Base-by-base conservation (phyloP, 441 rosid genomes). In the Erysimum pusillum region DNA sequence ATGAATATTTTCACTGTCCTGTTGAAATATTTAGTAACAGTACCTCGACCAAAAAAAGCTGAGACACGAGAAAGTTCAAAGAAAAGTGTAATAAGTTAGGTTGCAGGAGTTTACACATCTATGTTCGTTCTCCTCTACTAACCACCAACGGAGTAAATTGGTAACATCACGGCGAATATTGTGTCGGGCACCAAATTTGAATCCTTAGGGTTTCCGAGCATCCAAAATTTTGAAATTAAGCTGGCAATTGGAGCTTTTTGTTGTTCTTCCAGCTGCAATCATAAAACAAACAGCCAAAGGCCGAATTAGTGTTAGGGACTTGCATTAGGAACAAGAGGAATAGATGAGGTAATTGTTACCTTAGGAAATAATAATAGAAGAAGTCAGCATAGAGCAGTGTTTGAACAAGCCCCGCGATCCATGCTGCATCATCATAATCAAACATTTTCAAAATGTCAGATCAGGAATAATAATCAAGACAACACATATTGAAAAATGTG, bases 251-350 rank as follows among this genome's bases (percentile, higher is more conserved):
- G 28, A 89, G 87, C 82, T 79, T 89, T 66, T 83, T 78, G 83
- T 87, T 84, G 85, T 82, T 89, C 86, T 85, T 87, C 91, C 91
- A 87, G 87, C 88, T 84, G 81, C 85, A 77, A 31, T 53, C 63
- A 65, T 63, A 63, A 7, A 2, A 38, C 15, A 28, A 17, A 17
- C 1, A 8, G 63, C 45, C 38, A 22, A 32, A 48, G 12, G 41
- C 56, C 45, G 18, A 53, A n/a, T n/a, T 58, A 35, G 31, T 0
- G 31, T 3, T 28, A 28, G 31, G 31, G 31, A 28, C 4, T 9
- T 34, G 9, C 46, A 13, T 54, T 58, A 11, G 38, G 18, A 51
- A 51, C 18, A 41, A 41, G 36, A 57, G 10, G 28, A 51, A 31
- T 12, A 69, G 10, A 54, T 39, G 58, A 56, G 13, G 32, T 32